Evolutionary conservation across 148 eudicot species (phyloP).

Genomic region (Selenicereus undatus): DNA sequence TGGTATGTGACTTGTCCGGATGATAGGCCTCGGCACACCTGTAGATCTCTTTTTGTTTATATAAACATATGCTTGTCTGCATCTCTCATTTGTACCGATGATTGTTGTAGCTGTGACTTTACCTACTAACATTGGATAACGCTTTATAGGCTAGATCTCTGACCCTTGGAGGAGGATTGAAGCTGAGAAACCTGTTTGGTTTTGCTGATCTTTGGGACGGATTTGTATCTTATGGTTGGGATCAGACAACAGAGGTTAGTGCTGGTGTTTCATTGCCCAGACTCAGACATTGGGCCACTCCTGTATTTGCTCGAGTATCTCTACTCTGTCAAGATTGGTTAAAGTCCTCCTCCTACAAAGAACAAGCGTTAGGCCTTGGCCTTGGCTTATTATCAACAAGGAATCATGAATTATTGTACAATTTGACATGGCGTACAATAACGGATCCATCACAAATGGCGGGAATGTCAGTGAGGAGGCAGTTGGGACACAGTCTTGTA

Average conservation of each 20-base stretch:
- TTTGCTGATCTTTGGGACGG: conserved; percentile 92
- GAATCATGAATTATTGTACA: conserved; percentile 75
- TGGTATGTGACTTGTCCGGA: background rate
- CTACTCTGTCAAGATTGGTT: conserved; percentile 91
- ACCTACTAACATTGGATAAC: conserved; percentile 17
- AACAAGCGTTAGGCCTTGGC: conserved; percentile 61
- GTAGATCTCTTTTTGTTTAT: no score
- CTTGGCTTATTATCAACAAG: conserved; percentile 65
- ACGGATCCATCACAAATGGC: conserved; percentile 90
- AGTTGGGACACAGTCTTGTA: conserved; percentile 81
- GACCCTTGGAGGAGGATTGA: conserved; percentile 73
- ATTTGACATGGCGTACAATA: conserved; percentile 79
- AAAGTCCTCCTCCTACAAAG: conserved; percentile 81
- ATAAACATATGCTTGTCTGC: background rate
- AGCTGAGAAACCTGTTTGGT: conserved; percentile 78
- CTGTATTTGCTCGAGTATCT: conserved; percentile 69
- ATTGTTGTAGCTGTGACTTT: background rate
- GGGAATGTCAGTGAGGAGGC: conserved; percentile 75
- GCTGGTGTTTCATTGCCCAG: conserved; percentile 78
- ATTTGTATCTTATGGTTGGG: conserved; percentile 75
- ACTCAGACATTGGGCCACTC: conserved; percentile 45
- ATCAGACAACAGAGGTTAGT: conserved; percentile 75
- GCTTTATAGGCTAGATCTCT: conserved; percentile 77
- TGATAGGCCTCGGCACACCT: background rate
- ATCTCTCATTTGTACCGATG: conserved; percentile 2